Conservation (phyloP, 495 filamentous ascomycete genomes). For the Cercophora sp. region DNA sequence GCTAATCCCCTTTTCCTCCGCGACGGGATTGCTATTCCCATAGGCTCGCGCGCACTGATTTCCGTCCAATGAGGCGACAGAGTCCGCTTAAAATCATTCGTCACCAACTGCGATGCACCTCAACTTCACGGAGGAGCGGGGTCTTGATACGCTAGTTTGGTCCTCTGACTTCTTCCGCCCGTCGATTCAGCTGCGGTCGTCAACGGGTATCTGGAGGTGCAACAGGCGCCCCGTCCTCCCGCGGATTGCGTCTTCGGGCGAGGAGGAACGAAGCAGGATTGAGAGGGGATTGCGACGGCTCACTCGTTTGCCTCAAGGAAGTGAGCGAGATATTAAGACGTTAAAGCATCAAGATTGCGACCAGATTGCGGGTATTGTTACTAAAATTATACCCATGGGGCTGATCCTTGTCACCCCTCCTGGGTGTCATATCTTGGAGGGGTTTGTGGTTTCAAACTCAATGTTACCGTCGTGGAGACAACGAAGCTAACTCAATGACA, state of each 20-base stretch:
- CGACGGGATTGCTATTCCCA: background rate
- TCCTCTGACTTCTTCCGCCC: background rate
- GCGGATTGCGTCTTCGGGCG: too few relatives aligned
- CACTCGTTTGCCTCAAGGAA: background rate
- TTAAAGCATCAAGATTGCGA: conserved; percentile 9
- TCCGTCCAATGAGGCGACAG: conserved; percentile 12
- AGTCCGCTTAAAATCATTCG: conserved; percentile 7
- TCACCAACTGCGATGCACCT: conserved; percentile 9
- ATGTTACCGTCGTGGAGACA: conserved; percentile 1
- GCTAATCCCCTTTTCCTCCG: background rate
- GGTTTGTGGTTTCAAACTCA: conserved; percentile 11
- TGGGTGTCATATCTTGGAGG: conserved; percentile 12
- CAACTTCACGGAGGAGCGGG: background rate
- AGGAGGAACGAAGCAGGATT: conserved; percentile 2
- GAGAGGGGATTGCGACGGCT: background rate
- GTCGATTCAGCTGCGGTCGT: background rate
- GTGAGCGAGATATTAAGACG: conserved; percentile 12
- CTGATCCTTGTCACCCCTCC: conserved; percentile 13
- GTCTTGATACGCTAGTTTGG: conserved; percentile 4
- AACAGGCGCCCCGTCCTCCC: too few relatives aligned
- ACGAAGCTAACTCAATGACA: too few relatives aligned
- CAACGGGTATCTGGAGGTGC: conserved; percentile 1
- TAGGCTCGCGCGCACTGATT: conserved; percentile 4
- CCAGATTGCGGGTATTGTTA: conserved; percentile 15
- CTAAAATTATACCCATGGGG: conserved; percentile 15